These are phyloP conservation scores for Lachancea fermentati DNA, from an alignment of 805 yeast genomes.

Conservation along the genomic window DNA sequence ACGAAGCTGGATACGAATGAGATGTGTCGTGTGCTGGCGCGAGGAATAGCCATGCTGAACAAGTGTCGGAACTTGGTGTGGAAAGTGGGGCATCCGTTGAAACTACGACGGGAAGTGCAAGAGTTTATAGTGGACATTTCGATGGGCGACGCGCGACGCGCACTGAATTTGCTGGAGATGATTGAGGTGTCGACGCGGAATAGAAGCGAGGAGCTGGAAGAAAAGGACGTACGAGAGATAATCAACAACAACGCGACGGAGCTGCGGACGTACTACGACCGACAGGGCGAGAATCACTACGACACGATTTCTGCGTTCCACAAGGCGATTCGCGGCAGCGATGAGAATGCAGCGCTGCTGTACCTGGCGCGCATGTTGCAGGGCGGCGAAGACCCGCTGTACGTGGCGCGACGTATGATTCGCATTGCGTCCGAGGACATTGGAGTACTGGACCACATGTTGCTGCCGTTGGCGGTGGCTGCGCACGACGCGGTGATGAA, in stretches of 20 bases:
- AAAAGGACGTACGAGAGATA: slow-evolving; percentile 34
- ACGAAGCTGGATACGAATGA: slow-evolving; percentile 47
- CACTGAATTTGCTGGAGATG: slow-evolving; percentile 74
- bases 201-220: slow-evolving; percentile 28
- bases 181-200: slow-evolving; percentile 65
- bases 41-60: slow-evolving; percentile 57
- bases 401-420: slow-evolving; percentile 84
- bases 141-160: slow-evolving; percentile 85
- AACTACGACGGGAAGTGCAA: slow-evolving; percentile 50
- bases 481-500: slow-evolving; percentile 83
- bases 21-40: slow-evolving; percentile 44
- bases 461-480: slow-evolving; percentile 82
- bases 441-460: slow-evolving; percentile 76
- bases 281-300: slow-evolving; percentile 87
- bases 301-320: slow-evolving; percentile 96
- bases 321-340: slow-evolving; percentile 83
- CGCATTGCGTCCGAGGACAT: slow-evolving; percentile 94
- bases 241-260: slow-evolving; percentile 44
- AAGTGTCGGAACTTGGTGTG: slow-evolving; percentile 50
- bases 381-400: slow-evolving; percentile 93
- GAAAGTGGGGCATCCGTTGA: slow-evolving; percentile 35
- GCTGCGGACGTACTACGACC: slow-evolving; percentile 51
- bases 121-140: slow-evolving; percentile 67
- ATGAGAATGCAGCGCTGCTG: slow-evolving; percentile 84
- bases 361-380: slow-evolving; percentile 82